These are phyloP conservation scores for Raffaelea deltoideospora DNA, from an alignment of 2,329 filamentous ascomycete species.

Conservation along the genomic window DNA sequence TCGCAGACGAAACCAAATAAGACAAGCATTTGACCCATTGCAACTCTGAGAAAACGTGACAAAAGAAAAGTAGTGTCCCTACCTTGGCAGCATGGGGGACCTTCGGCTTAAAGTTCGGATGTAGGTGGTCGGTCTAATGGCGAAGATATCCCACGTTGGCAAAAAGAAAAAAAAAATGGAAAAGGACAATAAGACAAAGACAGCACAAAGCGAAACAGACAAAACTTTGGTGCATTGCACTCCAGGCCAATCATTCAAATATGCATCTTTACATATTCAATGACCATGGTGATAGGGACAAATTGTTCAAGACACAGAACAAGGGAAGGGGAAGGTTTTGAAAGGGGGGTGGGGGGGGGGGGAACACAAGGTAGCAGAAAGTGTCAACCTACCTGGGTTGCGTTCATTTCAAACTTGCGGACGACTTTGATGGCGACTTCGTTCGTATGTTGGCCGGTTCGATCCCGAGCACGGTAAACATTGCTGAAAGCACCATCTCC, in stretches of 20 bases:
- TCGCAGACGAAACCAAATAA: slow-evolving; percentile 4
- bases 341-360: background rate
- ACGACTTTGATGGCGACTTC: slow-evolving; percentile 98
- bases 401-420: slow-evolving; percentile 98
- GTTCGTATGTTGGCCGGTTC: slow-evolving; percentile 45
- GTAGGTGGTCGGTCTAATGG: slow-evolving; percentile 75
- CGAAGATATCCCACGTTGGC: slow-evolving; percentile 35
- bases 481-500: slow-evolving; percentile 98
- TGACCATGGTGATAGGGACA: background rate
- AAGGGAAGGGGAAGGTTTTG: too few species aligned
- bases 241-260: too few species aligned
- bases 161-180: slow-evolving; percentile 13
- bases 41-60: slow-evolving; percentile 13
- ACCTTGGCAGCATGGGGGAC: slow-evolving; percentile 95
- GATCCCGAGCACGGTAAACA: slow-evolving; percentile 79
- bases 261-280: too few species aligned
- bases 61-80: slow-evolving; percentile 33
- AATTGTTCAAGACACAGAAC: background rate
- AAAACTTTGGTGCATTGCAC: too few species aligned
- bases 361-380: slow-evolving; percentile 1
- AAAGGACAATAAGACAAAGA: slow-evolving; percentile 15
- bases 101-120: slow-evolving; percentile 84
- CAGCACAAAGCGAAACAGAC: background rate
- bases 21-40: slow-evolving; percentile 9
- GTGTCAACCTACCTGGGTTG: slow-evolving; percentile 66